Evolutionary conservation across 1,139 yeast genomes (phyloP).

Genomic region (Torulaspora globosa): DNA sequence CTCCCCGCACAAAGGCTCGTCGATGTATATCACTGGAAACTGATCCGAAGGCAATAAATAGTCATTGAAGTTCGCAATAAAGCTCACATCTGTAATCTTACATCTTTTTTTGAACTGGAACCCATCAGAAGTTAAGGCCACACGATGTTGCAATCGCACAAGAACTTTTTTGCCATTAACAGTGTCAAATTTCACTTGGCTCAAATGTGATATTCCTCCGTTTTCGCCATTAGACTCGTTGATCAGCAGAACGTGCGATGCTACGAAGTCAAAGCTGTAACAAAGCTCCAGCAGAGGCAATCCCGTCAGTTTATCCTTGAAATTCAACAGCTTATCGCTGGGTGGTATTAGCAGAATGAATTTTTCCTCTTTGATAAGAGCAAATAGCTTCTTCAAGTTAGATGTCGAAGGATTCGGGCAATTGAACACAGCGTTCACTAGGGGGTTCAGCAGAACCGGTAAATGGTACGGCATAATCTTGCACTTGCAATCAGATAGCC

Average conservation of each 20-base stretch:
- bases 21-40: conserved; percentile 52
- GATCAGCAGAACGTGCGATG: conserved; percentile 59
- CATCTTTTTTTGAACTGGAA: conserved; percentile 49
- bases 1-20: conserved; percentile 47
- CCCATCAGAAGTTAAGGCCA: conserved; percentile 54
- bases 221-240: conserved; percentile 14
- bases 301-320: conserved; percentile 49
- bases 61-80: conserved; percentile 44
- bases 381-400: conserved; percentile 48
- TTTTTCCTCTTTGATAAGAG: conserved; percentile 43
- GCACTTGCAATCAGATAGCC: conserved; percentile 2
- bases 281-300: conserved; percentile 53
- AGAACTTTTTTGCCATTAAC: conserved; percentile 56
- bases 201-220: conserved; percentile 40
- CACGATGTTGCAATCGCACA: conserved; percentile 48
- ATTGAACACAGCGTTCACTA: conserved; percentile 64
- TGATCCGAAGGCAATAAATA: conserved; percentile 43
- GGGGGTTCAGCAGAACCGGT: conserved; percentile 54
- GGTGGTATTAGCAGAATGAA: conserved; percentile 63
- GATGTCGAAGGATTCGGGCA: conserved; percentile 53
- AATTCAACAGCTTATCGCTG: conserved; percentile 47
- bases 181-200: conserved; percentile 45
- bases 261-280: conserved; percentile 61
- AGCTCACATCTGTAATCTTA: conserved; percentile 44
- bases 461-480: conserved; percentile 37